Conservation (phyloP, 352 stramenopile genomes). For the Blastocystis sp. region DNA sequence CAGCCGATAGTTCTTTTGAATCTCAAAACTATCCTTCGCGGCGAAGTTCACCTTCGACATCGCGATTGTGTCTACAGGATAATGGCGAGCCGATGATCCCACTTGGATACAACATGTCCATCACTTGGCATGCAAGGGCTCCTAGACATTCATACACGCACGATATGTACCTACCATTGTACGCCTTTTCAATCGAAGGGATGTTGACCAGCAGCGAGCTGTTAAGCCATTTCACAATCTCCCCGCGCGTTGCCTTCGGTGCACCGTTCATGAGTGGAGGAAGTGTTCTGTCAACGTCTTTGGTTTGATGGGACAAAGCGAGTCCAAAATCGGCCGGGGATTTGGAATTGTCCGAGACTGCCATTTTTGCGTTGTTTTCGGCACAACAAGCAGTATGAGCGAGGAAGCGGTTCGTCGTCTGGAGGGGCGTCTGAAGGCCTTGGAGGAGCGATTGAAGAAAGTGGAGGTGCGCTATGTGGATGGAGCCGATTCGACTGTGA, state of each 20-base stretch:
- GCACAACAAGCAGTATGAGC: conserved; percentile 20
- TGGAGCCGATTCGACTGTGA: neutral
- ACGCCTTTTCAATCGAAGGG: conserved; percentile 24
- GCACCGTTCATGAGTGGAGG: conserved; percentile 10
- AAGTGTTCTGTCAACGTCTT: neutral
- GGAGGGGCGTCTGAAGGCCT: conserved; percentile 6
- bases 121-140: conserved; percentile 44
- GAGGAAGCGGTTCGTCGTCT: neutral
- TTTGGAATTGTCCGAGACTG: neutral
- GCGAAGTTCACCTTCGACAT: conserved; percentile 58
- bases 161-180: conserved; percentile 23
- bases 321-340: too few relatives aligned
- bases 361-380: neutral
- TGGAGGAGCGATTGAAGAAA: conserved; percentile 56
- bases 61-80: neutral
- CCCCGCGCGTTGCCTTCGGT: conserved; percentile 2
- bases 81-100: neutral
- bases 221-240: conserved; percentile 58
- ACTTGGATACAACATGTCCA: conserved; percentile 63
- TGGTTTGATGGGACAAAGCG: neutral
- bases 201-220: conserved; percentile 24
- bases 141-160: conserved; percentile 4
- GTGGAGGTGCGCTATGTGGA: conserved; percentile 30
- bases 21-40: conserved; percentile 45
- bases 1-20: conserved; percentile 51